These are phyloP conservation scores for Acacia pycnantha DNA, from an alignment of 331 rosid genomes.

Conservation along the genomic window DNA sequence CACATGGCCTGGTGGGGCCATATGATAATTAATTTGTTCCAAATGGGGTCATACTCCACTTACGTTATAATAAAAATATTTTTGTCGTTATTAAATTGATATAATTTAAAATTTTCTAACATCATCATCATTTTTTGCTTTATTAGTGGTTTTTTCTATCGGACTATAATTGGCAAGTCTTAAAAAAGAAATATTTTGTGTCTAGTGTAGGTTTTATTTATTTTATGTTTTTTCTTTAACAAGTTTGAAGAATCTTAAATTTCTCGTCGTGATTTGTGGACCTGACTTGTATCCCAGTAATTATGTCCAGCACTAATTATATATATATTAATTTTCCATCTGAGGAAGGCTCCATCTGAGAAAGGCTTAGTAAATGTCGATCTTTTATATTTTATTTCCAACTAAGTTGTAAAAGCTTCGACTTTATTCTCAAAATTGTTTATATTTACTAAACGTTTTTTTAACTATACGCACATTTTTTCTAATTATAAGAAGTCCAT, in stretches of 20 bases:
- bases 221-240: neutral
- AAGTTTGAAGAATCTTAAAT: too few relatives aligned
- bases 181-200: neutral
- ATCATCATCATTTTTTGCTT: neutral
- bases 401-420: neutral
- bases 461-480: too few relatives aligned
- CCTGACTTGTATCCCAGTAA: too few relatives aligned
- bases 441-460: too few relatives aligned
- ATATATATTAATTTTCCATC: too few relatives aligned
- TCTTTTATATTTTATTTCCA: neutral
- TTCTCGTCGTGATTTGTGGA: too few relatives aligned
- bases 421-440: neutral
- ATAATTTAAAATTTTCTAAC: neutral
- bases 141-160: neutral
- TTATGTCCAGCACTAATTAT: too few relatives aligned
- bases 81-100: neutral
- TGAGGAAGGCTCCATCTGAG: neutral
- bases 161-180: neutral
- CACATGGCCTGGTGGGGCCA: slow-evolving; percentile 46
- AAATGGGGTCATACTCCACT: neutral
- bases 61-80: neutral
- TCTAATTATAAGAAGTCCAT: too few relatives aligned
- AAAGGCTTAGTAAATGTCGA: neutral
- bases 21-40: slow-evolving; percentile 3
- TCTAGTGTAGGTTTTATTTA: neutral